Evolutionary conservation across 1,284 basidiomycete species (phyloP), one percentile per base, ranked within the genome.

Genomic region (Cystobasidium slooffiae): DNA sequence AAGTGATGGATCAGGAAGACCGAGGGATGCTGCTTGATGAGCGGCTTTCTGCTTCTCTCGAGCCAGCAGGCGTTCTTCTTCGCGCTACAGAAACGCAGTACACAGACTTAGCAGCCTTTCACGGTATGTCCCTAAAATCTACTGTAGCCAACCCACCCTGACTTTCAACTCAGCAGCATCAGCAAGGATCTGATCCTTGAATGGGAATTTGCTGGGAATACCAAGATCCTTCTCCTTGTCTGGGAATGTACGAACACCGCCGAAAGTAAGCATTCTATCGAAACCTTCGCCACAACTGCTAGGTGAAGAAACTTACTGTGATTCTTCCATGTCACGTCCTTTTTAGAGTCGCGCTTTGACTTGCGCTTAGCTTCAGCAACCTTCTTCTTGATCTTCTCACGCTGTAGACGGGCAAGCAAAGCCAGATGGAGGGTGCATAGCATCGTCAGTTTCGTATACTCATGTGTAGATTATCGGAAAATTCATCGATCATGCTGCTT

Each of bases 201-300:
- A 97, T 3, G 95, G 96, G 85, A 95, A 97, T 76, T 89, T 90
- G 84, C 92, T 97, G n/a, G 96, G 96, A 76, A 99, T 96, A 61
- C 97, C 97, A 37, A 91, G 93, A 82, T 99, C 96, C 82, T 89
- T 86, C 86, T 93, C 83, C 86, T 88, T 82, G 87, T 89, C 86
- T 91, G 87, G 3, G 7, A 44, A 37, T 12, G n/a, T 1, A 18
- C 7, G 14, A 9, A 43, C 1, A 41, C 47, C 41, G 49, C 20
- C 16, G 7, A 6, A n/a, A 56, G 24, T 20, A n/a, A 51, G 58
- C 31, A 6, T 18, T 18, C 31, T n/a, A 10, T 31, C 55, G 14
- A 14, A 47, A 3, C 12, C n/a, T 52, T 7, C 63, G 24, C 55
- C 37, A 6, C 51, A 52, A 37, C 12, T 43, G 44, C 49, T 58